Conservation (phyloP, 225 moss, liverwort and hornwort species). For the Physcomitrellopsis africana region DNA sequence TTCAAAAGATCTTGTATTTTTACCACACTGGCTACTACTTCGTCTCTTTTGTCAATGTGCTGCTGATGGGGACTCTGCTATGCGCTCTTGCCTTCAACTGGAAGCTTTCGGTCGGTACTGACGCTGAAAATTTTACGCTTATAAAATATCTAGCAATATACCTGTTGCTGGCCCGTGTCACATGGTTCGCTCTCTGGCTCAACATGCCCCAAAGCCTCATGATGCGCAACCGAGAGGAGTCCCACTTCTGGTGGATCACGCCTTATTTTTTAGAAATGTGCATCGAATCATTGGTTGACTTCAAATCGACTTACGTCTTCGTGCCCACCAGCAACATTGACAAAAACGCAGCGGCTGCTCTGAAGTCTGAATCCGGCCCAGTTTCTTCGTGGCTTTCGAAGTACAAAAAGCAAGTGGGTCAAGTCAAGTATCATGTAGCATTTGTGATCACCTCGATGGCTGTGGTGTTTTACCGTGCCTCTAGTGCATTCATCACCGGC, state of each 20-base stretch:
- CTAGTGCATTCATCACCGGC: neutral
- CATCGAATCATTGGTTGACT: conserved; percentile 23
- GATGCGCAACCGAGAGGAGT: conserved; percentile 61
- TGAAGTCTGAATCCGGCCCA: neutral
- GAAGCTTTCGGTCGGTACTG: conserved; percentile 33
- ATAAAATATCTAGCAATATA: conserved; percentile 20
- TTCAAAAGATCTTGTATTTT: conserved; percentile 48
- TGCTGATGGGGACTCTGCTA: conserved; percentile 35
- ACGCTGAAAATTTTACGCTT: conserved; percentile 26
- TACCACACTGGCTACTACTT: conserved; percentile 60
- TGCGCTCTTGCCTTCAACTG: conserved; percentile 31
- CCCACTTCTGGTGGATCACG: conserved; percentile 66
- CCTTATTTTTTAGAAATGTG: conserved; percentile 50
- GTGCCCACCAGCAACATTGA: conserved; percentile 53
- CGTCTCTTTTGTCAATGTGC: conserved; percentile 43
- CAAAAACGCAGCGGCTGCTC: conserved; percentile 15
- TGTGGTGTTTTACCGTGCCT: conserved; percentile 1
- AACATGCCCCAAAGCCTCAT: conserved; percentile 39
- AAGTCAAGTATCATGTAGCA: conserved; percentile 37
- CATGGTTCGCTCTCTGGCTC: conserved; percentile 41
- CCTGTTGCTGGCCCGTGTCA: conserved; percentile 40
- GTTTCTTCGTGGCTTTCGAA: neutral
- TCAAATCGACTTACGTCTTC: conserved; percentile 52
- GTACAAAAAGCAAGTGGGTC: conserved; percentile 36
- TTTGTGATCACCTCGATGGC: neutral